phyloP scores from a whole-genome alignment of 2,329 filamentous ascomycete genomes.

The Diplocarpon rosae region DNA sequence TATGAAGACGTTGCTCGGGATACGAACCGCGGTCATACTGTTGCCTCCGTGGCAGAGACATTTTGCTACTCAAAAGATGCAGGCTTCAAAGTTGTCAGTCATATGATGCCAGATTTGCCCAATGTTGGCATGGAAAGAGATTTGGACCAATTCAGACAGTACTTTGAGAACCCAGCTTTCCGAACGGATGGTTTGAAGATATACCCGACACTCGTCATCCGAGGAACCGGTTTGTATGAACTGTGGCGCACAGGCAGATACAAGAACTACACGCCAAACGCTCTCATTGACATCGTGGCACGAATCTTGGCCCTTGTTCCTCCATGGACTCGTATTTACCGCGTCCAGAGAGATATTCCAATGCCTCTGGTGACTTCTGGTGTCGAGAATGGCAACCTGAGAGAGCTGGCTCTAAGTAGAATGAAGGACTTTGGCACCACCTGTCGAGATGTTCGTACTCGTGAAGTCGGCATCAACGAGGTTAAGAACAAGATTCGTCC shows the following conservation, averaged over 20 bases:
- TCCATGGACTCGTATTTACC: constrained; percentile 97
- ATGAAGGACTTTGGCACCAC: constrained; percentile 99
- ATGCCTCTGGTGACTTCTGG: constrained; percentile 99
- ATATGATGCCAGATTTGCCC: constrained; percentile 99
- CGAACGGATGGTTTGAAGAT: constrained; percentile 96
- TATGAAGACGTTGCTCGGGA: constrained; percentile 98
- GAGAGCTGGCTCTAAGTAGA: constrained; percentile 83
- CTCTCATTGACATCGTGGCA: constrained; percentile 87
- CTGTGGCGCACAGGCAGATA: constrained; percentile 94
- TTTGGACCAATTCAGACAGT: constrained; percentile 91
- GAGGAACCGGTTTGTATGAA: constrained; percentile 92
- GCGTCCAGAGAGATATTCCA: constrained; percentile 96
- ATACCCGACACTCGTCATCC: constrained; percentile 93
- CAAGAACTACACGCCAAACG: constrained; percentile 98
- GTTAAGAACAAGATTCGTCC: constrained; percentile 98
- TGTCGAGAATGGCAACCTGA: constrained; percentile 93
- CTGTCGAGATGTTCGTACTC: constrained; percentile 89
- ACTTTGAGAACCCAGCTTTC: constrained; percentile 94
- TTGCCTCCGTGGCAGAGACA: constrained; percentile 88
- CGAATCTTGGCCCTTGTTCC: constrained; percentile 91
- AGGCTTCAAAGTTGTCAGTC: constrained; percentile 96
- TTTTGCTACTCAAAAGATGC: constrained; percentile 97
- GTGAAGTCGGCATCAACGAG: constrained; percentile 97
- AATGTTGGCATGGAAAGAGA: constrained; percentile 99
- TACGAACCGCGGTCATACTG: constrained; percentile 93